Evolutionary conservation across 2,329 filamentous ascomycete species (phyloP), one percentile per base, ranked within the genome.

Genomic region (Aspergillus neotritici): DNA sequence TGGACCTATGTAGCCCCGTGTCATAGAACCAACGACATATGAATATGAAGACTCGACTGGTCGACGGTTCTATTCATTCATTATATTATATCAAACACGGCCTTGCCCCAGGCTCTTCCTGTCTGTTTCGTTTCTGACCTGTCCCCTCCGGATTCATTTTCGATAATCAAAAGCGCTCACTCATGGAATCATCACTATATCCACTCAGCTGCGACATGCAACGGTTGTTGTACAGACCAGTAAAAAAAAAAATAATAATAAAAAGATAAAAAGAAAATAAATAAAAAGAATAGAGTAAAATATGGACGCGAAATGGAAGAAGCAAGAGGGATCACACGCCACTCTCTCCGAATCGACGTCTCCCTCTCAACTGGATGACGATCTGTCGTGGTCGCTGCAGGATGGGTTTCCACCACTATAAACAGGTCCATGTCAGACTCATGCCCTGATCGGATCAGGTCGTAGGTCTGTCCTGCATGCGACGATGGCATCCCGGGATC

Each of bases 171-270:
- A 36, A 44, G 13, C 35, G 41, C 37, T 34, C 41, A 41, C 35
- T 44, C 35, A 42, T 45, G 38, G 34, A 39, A 41, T 45, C 45
- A 37, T 46, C 42, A 48, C 45, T 48, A 46, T 50, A 43, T 45
- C 34, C 42, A 44, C 40, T 38, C 40, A 50, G 33, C 45, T 48
- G 42, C 40, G 46, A 36, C 45, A 42, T 41, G 37, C 37, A 43
- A 46, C 31, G 36, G 37, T 40, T 40, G 40, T 43, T 34, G 36
- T 37, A 31, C 44, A 39, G 41, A 44, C 41, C 40, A 41, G 37
- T 40, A 41, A 38, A 30, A 41, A 12, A 14, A 36, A 37, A 17
- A 34, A 31, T 34, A 25, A 25, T 5, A 12, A 14, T 33, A 37
- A 17, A 34, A 31, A 37, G 9, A 25, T 5, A 38, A 30, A 41